Evolutionary conservation across 148 eudicot genomes (phyloP), one percentile per base, ranked within the genome.

Genomic region (Diospyros kaki): DNA sequence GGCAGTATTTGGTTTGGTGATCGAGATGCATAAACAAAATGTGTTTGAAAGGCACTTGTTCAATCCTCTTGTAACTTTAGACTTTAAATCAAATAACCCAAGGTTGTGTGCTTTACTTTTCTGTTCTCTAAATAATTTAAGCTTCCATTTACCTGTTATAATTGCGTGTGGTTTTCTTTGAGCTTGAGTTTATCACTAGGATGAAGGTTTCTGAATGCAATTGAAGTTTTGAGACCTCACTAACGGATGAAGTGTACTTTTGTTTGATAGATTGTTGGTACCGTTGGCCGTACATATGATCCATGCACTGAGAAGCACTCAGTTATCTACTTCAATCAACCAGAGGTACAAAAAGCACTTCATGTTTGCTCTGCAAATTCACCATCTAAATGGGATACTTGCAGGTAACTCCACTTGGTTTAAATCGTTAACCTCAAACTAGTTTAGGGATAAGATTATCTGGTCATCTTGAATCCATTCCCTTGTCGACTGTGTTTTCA

Each of bases 241-340:
- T 51, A 10, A 44, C 55, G 11, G 59, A 76, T 75, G 18, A 73
- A 68, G 60, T 69, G 8, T 52, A 9, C 41, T 81, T 39, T 76
- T 56, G 56, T 71, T 10, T 79, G 53, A 68, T 79, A 92, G 97
- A 86, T 81, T 78, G 69, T 83, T 43, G 96, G 97, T 52, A 91
- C 67, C 66, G 55, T 88, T 52, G 83, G 84, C 76, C 87, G 87
- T 82, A 87, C 86, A 44, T 95, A 95, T 15, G 98, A 95, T 79
- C 98, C 98, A 48, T 95, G 98, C 84, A 90, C 96, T 6, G 98
- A 95, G 87, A 83, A 84, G 86, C 97, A 95, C 84, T 87, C 98
- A 53, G 82, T 77, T 68, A 79, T 77, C 43, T 95, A 95, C 82
- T 95, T 95, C 84, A 95, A 92, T 85, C 87, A 79, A 60, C 94